These are phyloP conservation scores for Leptodontidium sp. DNA, from an alignment of 2,329 filamentous ascomycete species.

Conservation along the genomic window DNA sequence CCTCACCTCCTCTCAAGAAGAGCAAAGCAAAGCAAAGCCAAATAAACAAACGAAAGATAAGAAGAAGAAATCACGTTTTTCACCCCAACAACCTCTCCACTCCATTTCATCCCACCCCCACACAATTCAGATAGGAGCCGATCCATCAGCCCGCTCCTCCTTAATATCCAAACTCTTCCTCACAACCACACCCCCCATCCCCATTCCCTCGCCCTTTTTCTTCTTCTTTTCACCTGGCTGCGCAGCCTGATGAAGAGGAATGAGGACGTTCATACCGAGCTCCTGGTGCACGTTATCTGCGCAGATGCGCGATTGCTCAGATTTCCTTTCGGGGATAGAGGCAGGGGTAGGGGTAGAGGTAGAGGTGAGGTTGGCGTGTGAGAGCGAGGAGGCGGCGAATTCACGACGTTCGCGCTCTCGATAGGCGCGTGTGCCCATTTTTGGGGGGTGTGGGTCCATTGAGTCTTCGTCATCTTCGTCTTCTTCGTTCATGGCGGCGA, in stretches of 20 bases:
- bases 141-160: constrained; percentile 17
- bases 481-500: constrained; percentile 11
- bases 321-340: not conserved
- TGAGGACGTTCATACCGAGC: constrained; percentile 4
- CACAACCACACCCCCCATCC: constrained; percentile 15
- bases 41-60: not conserved
- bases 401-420: constrained; percentile 36
- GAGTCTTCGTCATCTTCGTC: constrained; percentile 5
- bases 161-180: constrained; percentile 28
- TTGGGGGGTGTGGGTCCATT: constrained; percentile 25
- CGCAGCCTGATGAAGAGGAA: not conserved
- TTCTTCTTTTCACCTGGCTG: not conserved
- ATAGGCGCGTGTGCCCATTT: constrained; percentile 39
- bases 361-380: not conserved
- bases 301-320: not conserved
- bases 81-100: too few relatives aligned
- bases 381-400: not conserved
- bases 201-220: not conserved
- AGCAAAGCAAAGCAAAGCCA: not conserved
- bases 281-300: constrained; percentile 14
- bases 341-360: not conserved
- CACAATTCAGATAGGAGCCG: not conserved
- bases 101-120: too few relatives aligned
- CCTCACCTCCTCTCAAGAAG: not conserved
- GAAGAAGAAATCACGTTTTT: not conserved